phyloP scores from a whole-genome alignment of 148 eudicot species.

The Salicornia ramosissima region DNA sequence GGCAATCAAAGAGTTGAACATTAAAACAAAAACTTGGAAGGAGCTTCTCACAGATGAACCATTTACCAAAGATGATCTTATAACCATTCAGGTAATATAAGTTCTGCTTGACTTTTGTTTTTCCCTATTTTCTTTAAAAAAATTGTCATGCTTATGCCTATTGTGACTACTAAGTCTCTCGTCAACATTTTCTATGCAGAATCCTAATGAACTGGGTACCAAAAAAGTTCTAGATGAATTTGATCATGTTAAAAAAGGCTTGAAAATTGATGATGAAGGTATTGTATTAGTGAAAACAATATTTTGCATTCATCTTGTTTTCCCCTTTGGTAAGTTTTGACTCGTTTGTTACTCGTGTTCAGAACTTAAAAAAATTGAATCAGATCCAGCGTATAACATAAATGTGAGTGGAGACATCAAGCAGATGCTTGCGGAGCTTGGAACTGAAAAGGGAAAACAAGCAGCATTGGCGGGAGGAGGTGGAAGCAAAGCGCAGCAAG shows the following conservation, averaged over 20 bases:
- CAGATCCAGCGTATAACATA: slow-evolving; percentile 88
- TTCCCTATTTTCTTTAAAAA: too few relatives aligned
- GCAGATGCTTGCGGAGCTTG: slow-evolving; percentile 94
- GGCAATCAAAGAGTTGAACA: slow-evolving; percentile 95
- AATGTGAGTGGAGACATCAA: slow-evolving; percentile 85
- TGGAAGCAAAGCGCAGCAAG: slow-evolving; percentile 83
- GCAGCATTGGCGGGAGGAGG: slow-evolving; percentile 93
- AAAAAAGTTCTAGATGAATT: slow-evolving; percentile 70
- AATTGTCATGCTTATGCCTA: background rate
- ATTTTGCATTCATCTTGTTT: background rate
- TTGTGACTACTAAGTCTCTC: background rate
- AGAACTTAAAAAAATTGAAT: slow-evolving; percentile 70
- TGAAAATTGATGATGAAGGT: slow-evolving; percentile 96
- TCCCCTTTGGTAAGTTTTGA: slow-evolving; percentile 12
- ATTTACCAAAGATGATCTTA: slow-evolving; percentile 70
- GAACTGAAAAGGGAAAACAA: slow-evolving; percentile 79
- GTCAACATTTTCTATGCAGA: slow-evolving; percentile 36
- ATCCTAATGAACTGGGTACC: slow-evolving; percentile 76
- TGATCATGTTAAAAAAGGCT: slow-evolving; percentile 85
- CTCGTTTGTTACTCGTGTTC: slow-evolving; percentile 20
- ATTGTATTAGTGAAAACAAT: slow-evolving; percentile 4
- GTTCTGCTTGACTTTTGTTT: slow-evolving; percentile 2
- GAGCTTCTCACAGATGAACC: slow-evolving; percentile 97
- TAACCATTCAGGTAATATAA: slow-evolving; percentile 72
- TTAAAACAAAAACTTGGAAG: slow-evolving; percentile 95